Evolutionary conservation across 2,329 filamentous ascomycete species (phyloP).

Genomic region (Geosmithia putterillii): DNA sequence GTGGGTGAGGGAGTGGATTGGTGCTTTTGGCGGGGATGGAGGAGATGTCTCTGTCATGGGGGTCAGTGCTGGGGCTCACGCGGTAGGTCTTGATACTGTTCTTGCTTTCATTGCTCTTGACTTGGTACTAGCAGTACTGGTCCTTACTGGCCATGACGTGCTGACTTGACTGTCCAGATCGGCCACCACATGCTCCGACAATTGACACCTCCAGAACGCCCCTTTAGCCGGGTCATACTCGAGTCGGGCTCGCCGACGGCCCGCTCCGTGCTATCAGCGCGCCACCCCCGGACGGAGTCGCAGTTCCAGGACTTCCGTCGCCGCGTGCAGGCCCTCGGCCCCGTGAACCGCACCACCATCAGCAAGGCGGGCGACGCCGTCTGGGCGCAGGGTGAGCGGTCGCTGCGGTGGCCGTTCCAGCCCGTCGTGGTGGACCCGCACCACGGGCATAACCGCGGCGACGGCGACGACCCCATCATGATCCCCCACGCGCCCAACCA

Average conservation of each 20-base stretch:
- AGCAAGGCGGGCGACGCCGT: conserved; percentile 30
- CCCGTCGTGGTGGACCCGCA: conserved; percentile 44
- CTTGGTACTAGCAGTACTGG: background rate
- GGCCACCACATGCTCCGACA: conserved; percentile 50
- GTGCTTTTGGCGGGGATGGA: conserved; percentile 46
- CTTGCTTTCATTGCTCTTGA: background rate
- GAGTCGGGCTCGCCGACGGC: conserved; percentile 46
- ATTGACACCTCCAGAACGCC: conserved; percentile 25
- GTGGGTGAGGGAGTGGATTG: conserved; percentile 51
- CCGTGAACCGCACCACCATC: conserved; percentile 20
- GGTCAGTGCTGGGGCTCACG: conserved; percentile 49
- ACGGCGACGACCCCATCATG: conserved; percentile 21
- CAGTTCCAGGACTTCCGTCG: conserved; percentile 37
- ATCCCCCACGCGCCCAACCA: conserved; percentile 45
- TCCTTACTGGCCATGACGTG: conserved; percentile 3
- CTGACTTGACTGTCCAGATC: conserved; percentile 38
- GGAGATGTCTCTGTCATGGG: conserved; percentile 49
- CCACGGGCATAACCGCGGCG: background rate
- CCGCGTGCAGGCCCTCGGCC: background rate
- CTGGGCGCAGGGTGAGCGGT: conserved; percentile 27
- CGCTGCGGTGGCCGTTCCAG: conserved; percentile 52
- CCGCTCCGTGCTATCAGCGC: conserved; percentile 36
- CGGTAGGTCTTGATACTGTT: conserved; percentile 22
- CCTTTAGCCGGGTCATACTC: conserved; percentile 40
- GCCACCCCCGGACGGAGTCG: conserved; percentile 42